Percentiles rank a stretch among this genome's conserved stretches.
Conservation (phyloP, 1,284 basidiomycete genomes). For the Leccinum subatratum region DNA sequence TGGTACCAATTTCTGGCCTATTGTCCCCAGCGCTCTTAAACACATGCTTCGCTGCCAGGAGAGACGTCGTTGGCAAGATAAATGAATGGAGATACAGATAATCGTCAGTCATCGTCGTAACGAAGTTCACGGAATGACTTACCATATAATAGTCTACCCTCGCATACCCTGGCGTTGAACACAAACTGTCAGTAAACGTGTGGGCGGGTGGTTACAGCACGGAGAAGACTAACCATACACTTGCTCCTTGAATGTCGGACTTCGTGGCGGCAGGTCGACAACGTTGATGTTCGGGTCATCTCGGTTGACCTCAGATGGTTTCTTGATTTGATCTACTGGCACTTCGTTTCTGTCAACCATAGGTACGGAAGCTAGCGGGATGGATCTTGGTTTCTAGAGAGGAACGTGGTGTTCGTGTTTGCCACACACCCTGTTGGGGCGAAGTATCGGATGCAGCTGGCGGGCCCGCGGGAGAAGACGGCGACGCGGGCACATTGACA, state of each 20-base stretch:
- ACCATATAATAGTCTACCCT: conserved; percentile 18
- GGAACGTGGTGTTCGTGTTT: not conserved
- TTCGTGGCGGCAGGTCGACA: conserved; percentile 22
- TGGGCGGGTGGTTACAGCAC: not conserved
- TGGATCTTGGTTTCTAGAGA: conserved; percentile 2
- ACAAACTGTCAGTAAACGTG: not conserved
- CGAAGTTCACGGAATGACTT: no score
- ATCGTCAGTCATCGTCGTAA: no score
- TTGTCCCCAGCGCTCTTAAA: no score
- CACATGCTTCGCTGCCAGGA: no score
- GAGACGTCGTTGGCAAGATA: no score
- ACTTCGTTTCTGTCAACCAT: conserved; percentile 34
- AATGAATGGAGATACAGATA: no score
- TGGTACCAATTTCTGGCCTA: no score
- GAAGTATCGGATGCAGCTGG: conserved; percentile 27
- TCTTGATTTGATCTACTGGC: conserved; percentile 26
- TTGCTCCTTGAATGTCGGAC: conserved; percentile 46
- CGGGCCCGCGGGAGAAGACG: conserved; percentile 28
- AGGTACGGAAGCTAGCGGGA: conserved; percentile 29
- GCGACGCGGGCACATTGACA: not conserved
- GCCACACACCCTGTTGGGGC: conserved; percentile 37
- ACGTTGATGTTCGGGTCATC: conserved; percentile 30
- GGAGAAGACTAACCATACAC: conserved; percentile 39
- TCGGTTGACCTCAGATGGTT: conserved; percentile 23
- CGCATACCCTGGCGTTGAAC: conserved; percentile 31